Evolutionary conservation across 2,329 filamentous ascomycete species (phyloP), one percentile per base, ranked within the genome.

Genomic region (Podosphaera xanthii): DNA sequence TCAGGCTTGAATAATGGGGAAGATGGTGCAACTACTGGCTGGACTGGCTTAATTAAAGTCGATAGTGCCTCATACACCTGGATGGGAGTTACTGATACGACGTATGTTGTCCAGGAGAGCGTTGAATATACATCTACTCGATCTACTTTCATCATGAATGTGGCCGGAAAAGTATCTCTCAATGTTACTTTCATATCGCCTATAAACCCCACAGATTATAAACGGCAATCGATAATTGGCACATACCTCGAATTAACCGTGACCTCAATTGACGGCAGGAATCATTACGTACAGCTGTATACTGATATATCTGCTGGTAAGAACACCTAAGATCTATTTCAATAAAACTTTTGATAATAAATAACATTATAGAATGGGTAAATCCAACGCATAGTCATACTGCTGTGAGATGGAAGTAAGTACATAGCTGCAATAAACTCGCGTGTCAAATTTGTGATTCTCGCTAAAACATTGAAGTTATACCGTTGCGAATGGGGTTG

Each of bases 71-170:
- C 76, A 35, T 83, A 82, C 70, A 82, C 78, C 59, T 87, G 83
- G 83, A 79, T 87, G 78, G 67, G 73, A 0, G 74, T 74, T 3
- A 64, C 70, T 1, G 72, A 73, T 0, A 69, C 72, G 1, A 70
- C 72, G 6, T n/a, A 48, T 22, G 82, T 78, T 8, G 76, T 77
- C 31, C 84, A 89, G 68, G 77, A 75, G 1, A 74, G 77, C 0
- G 81, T 81, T 67, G 77, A 82, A 62, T 89, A 87, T 68, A 87
- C 85, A 0, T 83, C 84, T 0, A 86, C 83, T 4, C 76, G 76
- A 67, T 87, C 82, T 62, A 79, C 78, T 36, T 89, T 88, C 68
- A 80, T 77, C 10, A 80, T 87, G 72, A 75, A 80, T 61, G 80
- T 84, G 5, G 80, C 69, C 42, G 75, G 75, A 46, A 76, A 78